Base-by-base conservation (phyloP, 2,329 filamentous ascomycete genomes). In the Tolypocladium inflatum region DNA sequence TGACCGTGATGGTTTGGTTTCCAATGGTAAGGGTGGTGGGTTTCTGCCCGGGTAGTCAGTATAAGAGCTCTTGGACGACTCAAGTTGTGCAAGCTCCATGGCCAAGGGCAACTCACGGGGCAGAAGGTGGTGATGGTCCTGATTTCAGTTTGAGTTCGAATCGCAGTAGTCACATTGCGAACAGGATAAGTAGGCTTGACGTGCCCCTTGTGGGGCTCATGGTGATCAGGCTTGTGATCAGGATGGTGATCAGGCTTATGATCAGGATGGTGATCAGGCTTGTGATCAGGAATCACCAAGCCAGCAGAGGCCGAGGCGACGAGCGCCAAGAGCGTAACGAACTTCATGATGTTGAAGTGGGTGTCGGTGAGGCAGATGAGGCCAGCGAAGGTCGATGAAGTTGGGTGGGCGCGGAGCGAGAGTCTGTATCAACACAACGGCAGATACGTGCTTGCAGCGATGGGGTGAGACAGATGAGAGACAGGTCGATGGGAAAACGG, bases 1-100 rank as follows among this genome's bases (percentile, higher is more conserved):
- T 76, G 59, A 71, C 75, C 35, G 74, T 79, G 65, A 76, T 77
- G 55, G 77, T 79, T 59, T 73, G 73, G 58, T 71, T 70, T 64
- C 71, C 70, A 38, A 72, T 65, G 58, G 74, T 70, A 38, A 76
- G 71, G 55, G 71, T 74, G 17, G 65, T 68, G 10, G 66, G 64
- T 23, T 1, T 21, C 55, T 56, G 43, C 4, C n/a, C 3, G 10
- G 19, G 48, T 9, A 17, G 48, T 51, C 48, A 51, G 26, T 35
- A 51, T 11, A 11, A 30, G 45, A n/a, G n/a, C n/a, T 13, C 11
- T 37, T 37, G 35, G 35, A 37, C 35, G 35, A 37, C 35, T 15
- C 26, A 15, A 37, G 45, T 7, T 48, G 15, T 30, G 45, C 15
- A 30, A 7, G 23, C 9, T 3, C 10, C 23, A 17, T 13, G 9